phyloP scores from a whole-genome alignment of 2,329 filamentous ascomycete genomes.

The Epichloe bromicola region DNA sequence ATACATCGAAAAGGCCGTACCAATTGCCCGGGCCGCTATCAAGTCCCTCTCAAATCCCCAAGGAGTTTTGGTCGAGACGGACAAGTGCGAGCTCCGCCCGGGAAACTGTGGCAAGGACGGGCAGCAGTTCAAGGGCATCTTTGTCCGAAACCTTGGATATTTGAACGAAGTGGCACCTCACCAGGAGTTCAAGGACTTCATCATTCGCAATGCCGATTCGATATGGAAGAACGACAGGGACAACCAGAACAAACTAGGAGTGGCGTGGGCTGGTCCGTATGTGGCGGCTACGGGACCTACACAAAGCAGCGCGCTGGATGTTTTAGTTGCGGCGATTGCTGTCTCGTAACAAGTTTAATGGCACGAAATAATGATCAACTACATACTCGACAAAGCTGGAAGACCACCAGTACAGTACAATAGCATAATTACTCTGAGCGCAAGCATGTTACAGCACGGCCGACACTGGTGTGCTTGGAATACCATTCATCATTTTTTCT shows the following conservation, averaged over 20 bases:
- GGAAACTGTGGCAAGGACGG: conserved; percentile 33
- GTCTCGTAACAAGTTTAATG: conserved; percentile 15
- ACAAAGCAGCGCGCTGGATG: conserved; percentile 54
- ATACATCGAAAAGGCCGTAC: conserved; percentile 29
- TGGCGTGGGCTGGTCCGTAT: conserved; percentile 54
- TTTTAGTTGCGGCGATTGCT: conserved; percentile 46
- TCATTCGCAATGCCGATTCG: conserved; percentile 48
- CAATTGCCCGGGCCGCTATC: conserved; percentile 42
- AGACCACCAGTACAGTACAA: neutral
- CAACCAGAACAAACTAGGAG: conserved; percentile 37
- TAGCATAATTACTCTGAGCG: neutral
- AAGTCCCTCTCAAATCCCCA: conserved; percentile 27
- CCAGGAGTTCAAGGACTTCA: conserved; percentile 36
- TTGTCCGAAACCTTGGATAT: conserved; percentile 49
- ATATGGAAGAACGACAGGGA: conserved; percentile 51
- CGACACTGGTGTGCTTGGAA: neutral
- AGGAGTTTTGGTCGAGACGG: conserved; percentile 31
- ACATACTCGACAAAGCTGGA: too few relatives aligned
- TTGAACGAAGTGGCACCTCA: conserved; percentile 39
- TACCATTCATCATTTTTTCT: neutral
- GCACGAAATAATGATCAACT: neutral
- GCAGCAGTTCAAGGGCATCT: conserved; percentile 61
- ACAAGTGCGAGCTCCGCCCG: conserved; percentile 20
- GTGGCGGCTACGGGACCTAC: conserved; percentile 38
- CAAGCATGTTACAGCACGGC: neutral